A percentile compares a stretch with the other conserved stretches of the same genome.
These are phyloP conservation scores for Dothistroma pini DNA, from an alignment of 2,329 filamentous ascomycete species.

Conservation along the genomic window DNA sequence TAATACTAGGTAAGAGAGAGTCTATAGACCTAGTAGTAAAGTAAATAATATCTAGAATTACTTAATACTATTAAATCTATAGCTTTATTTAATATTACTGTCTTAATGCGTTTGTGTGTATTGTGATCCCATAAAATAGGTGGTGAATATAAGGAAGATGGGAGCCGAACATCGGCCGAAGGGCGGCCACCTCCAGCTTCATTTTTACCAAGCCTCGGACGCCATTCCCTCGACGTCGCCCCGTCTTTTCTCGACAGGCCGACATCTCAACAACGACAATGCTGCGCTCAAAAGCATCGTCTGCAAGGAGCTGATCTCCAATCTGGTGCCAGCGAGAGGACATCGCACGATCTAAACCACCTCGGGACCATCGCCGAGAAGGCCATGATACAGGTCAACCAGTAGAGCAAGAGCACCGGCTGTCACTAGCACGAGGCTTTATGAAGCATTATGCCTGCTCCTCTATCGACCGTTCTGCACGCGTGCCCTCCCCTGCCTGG, in stretches of 20 bases:
- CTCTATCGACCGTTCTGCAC: constrained; percentile 1
- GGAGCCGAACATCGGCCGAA: too few relatives aligned
- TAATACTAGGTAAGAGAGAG: too few relatives aligned
- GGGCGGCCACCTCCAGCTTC: too few relatives aligned
- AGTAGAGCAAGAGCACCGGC: not conserved
- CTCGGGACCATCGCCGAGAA: not conserved
- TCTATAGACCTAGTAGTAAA: too few relatives aligned
- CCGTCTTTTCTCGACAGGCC: not conserved
- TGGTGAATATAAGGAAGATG: too few relatives aligned
- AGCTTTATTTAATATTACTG: too few relatives aligned
- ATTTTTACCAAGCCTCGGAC: too few relatives aligned
- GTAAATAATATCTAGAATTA: too few relatives aligned
- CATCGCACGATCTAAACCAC: not conserved
- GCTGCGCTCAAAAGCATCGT: not conserved
- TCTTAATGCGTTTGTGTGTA: too few relatives aligned
- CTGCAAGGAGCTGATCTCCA: not conserved
- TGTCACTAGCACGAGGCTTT: constrained; percentile 11
- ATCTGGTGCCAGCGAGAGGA: not conserved
- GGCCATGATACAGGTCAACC: not conserved
- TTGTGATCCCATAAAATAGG: too few relatives aligned
- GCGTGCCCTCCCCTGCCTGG: not conserved
- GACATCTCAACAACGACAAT: not conserved
- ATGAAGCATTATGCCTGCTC: constrained; percentile 8
- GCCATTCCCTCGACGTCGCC: not conserved
- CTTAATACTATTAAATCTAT: too few relatives aligned